Base-by-base conservation (phyloP, 1,139 yeast species). In the Starmera stellimalicola region DNA sequence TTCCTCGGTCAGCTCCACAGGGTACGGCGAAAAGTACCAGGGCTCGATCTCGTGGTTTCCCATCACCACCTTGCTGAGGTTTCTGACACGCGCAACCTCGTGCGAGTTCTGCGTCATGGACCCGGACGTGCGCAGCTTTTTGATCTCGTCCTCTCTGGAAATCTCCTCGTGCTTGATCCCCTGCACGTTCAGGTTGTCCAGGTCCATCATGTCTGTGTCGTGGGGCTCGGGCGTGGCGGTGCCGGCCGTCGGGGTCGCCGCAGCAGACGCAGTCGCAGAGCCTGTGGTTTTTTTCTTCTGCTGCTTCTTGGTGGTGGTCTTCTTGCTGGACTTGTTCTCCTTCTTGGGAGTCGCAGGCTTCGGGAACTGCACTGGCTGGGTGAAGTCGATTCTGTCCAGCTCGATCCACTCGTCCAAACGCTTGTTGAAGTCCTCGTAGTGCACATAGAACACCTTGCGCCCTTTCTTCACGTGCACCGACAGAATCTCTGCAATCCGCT, bases 11-110 rank as follows among this genome's bases (percentile, higher is more conserved):
- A 87, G 68, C 54, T 91, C 98, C 12, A 85, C 69, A 0, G 99
- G 99, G 54, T 93, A 91, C 0, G 99, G 97, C 3, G 95, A 83
- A 52, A 93, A 91, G 58, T 91, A 93, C 99, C 99, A 91, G 2
- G 99, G 98, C 54, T 91, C 99, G 32, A 93, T 84, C 42, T 83
- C 83, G 56, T 78, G 87, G 42, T 81, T 83, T 2, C 98, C 99
- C 59, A 91, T 75, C 5, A 85, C 79, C 4, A 91, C 72, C 31
- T 73, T 68, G 26, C 73, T 67, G 43, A 93, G 66, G 53, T 91
- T 91, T 47, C 97, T 70, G 30, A 91, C 96, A 39, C 94, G 68
- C 0, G 97, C 87, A 18, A 91, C 85, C 52, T 91, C 98, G 52
- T 77, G 79, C 45, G 83, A 81, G 33, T 67, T 68, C 56, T 93